Evolutionary conservation across 208 protist genomes (phyloP).

Genomic region (Trypanosoma scelopori): DNA sequence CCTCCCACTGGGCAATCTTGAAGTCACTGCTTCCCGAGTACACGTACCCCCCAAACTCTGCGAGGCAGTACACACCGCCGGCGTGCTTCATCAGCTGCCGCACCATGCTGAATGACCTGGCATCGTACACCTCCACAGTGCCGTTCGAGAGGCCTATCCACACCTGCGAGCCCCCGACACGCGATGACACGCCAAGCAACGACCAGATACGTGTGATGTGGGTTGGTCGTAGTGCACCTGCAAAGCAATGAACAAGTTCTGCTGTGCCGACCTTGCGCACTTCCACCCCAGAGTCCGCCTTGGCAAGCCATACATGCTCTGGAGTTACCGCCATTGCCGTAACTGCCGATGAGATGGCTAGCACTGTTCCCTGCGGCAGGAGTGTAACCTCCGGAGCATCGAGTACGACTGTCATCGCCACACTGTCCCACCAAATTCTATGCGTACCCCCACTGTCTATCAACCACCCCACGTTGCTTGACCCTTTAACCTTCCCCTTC

Average conservation of each 20-base stretch:
- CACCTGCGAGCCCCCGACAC: constrained; percentile 36
- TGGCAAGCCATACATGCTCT: constrained; percentile 64
- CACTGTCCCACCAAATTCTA: background rate
- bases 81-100: constrained; percentile 42
- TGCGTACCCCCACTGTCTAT: background rate
- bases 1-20: constrained; percentile 75
- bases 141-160: constrained; percentile 85
- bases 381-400: background rate
- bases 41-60: constrained; percentile 77
- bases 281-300: constrained; percentile 69
- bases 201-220: constrained; percentile 36
- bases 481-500: too few species aligned
- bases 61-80: constrained; percentile 66
- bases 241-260: constrained; percentile 57
- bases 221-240: constrained; percentile 37
- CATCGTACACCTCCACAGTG: constrained; percentile 69
- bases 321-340: constrained; percentile 52
- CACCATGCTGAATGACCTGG: constrained; percentile 34
- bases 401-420: background rate
- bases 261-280: constrained; percentile 64
- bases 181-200: constrained; percentile 14
- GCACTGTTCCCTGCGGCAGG: constrained; percentile 5
- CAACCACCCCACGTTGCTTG: too few species aligned
- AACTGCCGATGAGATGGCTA: constrained; percentile 28
- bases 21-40: constrained; percentile 80